A percentile compares a stretch with the other conserved stretches of the same genome.
These are phyloP conservation scores for Populus hybrid DNA, from an alignment of 441 rosid species.

Conservation along the genomic window DNA sequence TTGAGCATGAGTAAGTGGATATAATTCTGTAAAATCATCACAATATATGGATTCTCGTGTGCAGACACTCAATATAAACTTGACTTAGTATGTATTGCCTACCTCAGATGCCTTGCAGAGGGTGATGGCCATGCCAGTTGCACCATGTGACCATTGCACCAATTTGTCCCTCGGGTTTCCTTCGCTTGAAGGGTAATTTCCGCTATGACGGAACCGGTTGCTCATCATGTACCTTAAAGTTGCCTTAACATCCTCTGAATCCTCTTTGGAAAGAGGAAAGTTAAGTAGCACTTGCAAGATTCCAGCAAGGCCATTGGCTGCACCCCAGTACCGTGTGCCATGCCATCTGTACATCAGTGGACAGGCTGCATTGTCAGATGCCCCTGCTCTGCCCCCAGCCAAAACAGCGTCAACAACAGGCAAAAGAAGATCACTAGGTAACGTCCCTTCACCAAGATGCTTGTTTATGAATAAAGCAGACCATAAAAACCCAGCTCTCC, in stretches of 20 bases:
- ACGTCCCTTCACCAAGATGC: constrained; percentile 51
- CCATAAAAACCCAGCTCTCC: constrained; percentile 91
- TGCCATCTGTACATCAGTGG: constrained; percentile 93
- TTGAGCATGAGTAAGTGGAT: neutral
- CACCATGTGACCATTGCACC: constrained; percentile 89
- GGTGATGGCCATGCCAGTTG: constrained; percentile 65
- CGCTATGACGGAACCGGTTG: constrained; percentile 67
- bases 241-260: constrained; percentile 60
- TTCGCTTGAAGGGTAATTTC: constrained; percentile 85
- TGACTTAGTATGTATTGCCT: neutral
- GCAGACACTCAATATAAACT: neutral
- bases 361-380: constrained; percentile 57
- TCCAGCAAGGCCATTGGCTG: constrained; percentile 85
- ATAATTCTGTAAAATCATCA: neutral
- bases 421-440: constrained; percentile 43
- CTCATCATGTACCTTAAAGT: constrained; percentile 83
- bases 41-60: neutral
- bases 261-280: constrained; percentile 52
- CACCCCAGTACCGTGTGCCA: constrained; percentile 93
- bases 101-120: constrained; percentile 78
- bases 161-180: constrained; percentile 79
- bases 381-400: constrained; percentile 86
- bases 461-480: constrained; percentile 69
- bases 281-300: constrained; percentile 73
- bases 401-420: constrained; percentile 72